These are phyloP conservation scores for Lepidium sativum DNA, from an alignment of 345 rosid genomes.

Conservation along the genomic window DNA sequence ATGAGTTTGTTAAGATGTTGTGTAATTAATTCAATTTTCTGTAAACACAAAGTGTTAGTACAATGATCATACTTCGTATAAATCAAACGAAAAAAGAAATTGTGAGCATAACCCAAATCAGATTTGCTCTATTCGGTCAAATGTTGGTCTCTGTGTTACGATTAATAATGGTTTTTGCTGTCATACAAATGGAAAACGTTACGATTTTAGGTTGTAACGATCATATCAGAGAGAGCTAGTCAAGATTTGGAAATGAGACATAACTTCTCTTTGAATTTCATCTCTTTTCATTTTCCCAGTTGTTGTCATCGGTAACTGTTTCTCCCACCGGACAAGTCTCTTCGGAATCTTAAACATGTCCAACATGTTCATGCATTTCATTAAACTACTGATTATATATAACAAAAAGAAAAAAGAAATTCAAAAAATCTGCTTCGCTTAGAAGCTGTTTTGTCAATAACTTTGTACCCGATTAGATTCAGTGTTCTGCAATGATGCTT, in stretches of 20 bases:
- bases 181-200: not conserved
- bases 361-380: not conserved
- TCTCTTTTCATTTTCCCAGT: constrained; percentile 75
- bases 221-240: constrained; percentile 62
- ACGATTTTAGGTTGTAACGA: not conserved
- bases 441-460: too few relatives aligned
- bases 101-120: not conserved
- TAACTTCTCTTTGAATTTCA: constrained; percentile 42
- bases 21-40: not conserved
- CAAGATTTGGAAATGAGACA: constrained; percentile 31
- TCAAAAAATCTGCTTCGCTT: not conserved
- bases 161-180: too few relatives aligned
- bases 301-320: constrained; percentile 56
- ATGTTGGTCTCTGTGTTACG: too few relatives aligned
- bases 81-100: not conserved
- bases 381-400: not conserved
- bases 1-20: not conserved
- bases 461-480: constrained; percentile 65
- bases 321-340: constrained; percentile 51
- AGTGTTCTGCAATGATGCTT: constrained; percentile 37
- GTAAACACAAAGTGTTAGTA: not conserved
- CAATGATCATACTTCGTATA: not conserved
- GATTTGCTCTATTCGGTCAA: not conserved
- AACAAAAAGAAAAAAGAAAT: not conserved
- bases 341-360: constrained; percentile 81